Evolutionary conservation across 176 grass and related monocot species (phyloP).

Genomic region (Paspalum vaginatum): DNA sequence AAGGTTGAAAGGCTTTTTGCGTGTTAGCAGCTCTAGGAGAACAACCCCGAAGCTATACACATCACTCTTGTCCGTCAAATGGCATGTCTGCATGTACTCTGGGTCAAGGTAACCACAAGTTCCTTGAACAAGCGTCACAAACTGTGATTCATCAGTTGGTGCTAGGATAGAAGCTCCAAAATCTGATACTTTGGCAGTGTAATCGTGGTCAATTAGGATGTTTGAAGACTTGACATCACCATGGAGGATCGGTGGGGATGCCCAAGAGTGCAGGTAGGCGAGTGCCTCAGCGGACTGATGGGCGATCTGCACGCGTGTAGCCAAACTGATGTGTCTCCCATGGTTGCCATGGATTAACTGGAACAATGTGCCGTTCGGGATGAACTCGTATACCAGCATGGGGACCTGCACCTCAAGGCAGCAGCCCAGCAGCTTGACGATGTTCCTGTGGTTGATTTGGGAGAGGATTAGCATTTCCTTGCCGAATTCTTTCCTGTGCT

Average conservation of each 20-base stretch:
- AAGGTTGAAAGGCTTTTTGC: too few species aligned
- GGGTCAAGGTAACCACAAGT: too few species aligned
- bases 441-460: background rate
- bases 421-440: background rate
- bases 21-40: too few species aligned
- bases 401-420: background rate
- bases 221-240: slow-evolving; percentile 7
- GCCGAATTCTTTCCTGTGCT: background rate
- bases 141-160: slow-evolving; percentile 24
- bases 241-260: slow-evolving; percentile 8
- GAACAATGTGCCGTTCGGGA: background rate
- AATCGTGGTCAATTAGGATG: slow-evolving; percentile 10
- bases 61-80: too few species aligned
- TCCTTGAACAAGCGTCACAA: too few species aligned
- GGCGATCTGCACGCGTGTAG: background rate
- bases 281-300: background rate
- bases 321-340: background rate
- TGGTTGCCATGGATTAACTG: background rate
- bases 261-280: background rate
- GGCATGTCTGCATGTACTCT: too few species aligned
- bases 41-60: too few species aligned
- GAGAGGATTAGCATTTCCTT: background rate
- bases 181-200: slow-evolving; percentile 24
- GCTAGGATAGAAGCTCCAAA: slow-evolving; percentile 9
- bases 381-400: background rate